Evolutionary conservation across 176 grass and related monocot species (phyloP).

Genomic region (Zea luxurians): DNA sequence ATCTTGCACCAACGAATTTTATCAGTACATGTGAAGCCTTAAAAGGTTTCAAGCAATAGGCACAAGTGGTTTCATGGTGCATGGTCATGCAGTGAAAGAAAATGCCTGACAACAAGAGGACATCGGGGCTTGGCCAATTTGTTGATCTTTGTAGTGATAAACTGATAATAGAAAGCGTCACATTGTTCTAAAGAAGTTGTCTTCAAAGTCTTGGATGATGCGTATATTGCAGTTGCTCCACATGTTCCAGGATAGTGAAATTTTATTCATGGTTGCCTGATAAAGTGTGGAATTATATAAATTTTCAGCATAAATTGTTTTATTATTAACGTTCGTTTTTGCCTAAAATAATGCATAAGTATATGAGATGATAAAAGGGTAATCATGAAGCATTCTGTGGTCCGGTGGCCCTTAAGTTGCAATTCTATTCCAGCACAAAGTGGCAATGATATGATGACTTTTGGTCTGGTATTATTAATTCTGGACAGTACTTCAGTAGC

Average conservation of each 20-base stretch:
- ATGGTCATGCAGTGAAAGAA: constrained; percentile 26
- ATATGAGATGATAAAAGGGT: constrained; percentile 29
- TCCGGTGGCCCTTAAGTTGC: background rate
- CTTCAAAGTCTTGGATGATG: constrained; percentile 31
- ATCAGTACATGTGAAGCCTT: constrained; percentile 29
- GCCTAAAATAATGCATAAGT: constrained; percentile 3
- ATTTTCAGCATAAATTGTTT: background rate
- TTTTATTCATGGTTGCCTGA: background rate
- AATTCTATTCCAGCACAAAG: constrained; percentile 16
- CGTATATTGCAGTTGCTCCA: constrained; percentile 7
- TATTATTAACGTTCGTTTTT: constrained; percentile 5
- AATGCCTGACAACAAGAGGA: background rate
- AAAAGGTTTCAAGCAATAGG: constrained; percentile 12
- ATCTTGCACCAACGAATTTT: constrained; percentile 38
- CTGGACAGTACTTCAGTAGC: constrained; percentile 2
- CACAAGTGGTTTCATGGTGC: constrained; percentile 17
- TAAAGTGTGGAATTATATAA: background rate
- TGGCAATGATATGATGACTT: constrained; percentile 20
- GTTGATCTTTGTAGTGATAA: constrained; percentile 34
- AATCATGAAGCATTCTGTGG: constrained; percentile 10
- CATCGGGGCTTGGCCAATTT: background rate
- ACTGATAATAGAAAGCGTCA: constrained; percentile 35
- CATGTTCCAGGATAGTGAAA: constrained; percentile 25
- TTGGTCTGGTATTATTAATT: constrained; percentile 3
- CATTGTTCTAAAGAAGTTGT: constrained; percentile 48